Evolutionary conservation across 768 basidiomycete species (phyloP).

Genomic region (Pleurotus tuber-regium): DNA sequence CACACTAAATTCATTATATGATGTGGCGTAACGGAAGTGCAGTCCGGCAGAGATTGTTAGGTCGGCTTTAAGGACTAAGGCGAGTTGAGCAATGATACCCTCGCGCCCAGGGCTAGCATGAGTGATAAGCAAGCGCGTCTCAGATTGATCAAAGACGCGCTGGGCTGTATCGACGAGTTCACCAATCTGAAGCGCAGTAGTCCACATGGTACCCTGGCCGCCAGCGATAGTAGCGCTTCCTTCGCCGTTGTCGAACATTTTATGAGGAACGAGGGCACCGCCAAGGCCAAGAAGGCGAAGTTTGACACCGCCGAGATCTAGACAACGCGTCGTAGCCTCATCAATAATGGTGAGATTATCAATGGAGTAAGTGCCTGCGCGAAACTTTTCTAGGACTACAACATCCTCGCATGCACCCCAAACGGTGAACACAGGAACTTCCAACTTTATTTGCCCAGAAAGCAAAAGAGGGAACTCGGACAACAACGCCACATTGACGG

Average conservation of each 20-base stretch:
- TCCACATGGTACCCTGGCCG: constrained; percentile 98
- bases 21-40: constrained; percentile 95
- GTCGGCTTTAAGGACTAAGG: constrained; percentile 90
- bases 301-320: constrained; percentile 92
- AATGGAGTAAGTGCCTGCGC: constrained; percentile 76
- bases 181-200: constrained; percentile 94
- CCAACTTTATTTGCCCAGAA: constrained; percentile 85
- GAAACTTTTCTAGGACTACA: constrained; percentile 87
- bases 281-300: constrained; percentile 94
- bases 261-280: constrained; percentile 92
- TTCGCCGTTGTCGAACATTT: constrained; percentile 92
- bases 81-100: constrained; percentile 88
- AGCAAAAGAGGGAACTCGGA: constrained; percentile 94
- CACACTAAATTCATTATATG: constrained; percentile 96
- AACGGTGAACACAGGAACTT: constrained; percentile 92
- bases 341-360: constrained; percentile 91
- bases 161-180: constrained; percentile 98
- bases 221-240: constrained; percentile 97
- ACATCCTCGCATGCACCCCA: constrained; percentile 99
- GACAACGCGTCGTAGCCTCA: constrained; percentile 89
- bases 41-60: constrained; percentile 91
- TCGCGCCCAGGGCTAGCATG: constrained; percentile 93
- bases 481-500: constrained; percentile 73
- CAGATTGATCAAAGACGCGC: constrained; percentile 86
- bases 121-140: constrained; percentile 91